A percentile compares a stretch with the other conserved stretches of the same genome.
Conservation (phyloP, 192 early-diverging fungal species). For the Podila clonocystis region DNA sequence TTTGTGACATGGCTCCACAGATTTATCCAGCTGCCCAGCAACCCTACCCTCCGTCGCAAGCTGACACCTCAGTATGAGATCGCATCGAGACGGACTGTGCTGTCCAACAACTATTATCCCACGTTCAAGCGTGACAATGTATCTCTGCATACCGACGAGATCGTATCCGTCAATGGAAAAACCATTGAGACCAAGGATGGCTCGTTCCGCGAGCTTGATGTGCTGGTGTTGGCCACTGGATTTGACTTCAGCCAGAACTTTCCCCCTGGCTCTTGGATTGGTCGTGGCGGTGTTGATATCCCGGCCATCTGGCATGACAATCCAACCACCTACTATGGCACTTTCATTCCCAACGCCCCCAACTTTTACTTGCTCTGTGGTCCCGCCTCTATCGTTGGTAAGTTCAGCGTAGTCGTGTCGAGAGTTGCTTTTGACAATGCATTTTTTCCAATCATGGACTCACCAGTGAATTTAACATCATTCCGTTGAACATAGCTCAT, state of each 20-base stretch:
- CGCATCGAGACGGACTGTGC: conserved; percentile 20
- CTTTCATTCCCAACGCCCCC: conserved; percentile 33
- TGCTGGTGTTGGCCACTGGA: conserved; percentile 57
- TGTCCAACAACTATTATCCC: conserved; percentile 33
- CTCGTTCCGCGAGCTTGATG: conserved; percentile 46
- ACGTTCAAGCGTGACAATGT: conserved; percentile 44
- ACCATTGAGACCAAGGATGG: conserved; percentile 50
- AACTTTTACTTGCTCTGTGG: conserved; percentile 47
- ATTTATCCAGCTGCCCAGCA: conserved; percentile 17
- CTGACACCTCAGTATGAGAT: conserved; percentile 30
- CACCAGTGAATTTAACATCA: background rate
- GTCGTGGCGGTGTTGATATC: conserved; percentile 21
- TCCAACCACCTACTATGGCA: conserved; percentile 38
- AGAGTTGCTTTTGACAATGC: background rate
- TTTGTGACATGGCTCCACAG: conserved; percentile 40
- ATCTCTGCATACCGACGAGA: conserved; percentile 24
- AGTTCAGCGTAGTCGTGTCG: background rate
- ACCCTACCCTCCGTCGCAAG: conserved; percentile 12
- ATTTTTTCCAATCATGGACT: no score
- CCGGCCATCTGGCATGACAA: conserved; percentile 23
- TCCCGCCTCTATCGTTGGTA: conserved; percentile 35
- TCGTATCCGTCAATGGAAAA: conserved; percentile 35
- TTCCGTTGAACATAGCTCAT: conserved; percentile 8
- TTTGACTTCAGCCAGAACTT: conserved; percentile 41
- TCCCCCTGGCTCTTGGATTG: conserved; percentile 26